These are phyloP conservation scores for Malania oleifera DNA, from an alignment of 164 flowering plant species.

Conservation along the genomic window DNA sequence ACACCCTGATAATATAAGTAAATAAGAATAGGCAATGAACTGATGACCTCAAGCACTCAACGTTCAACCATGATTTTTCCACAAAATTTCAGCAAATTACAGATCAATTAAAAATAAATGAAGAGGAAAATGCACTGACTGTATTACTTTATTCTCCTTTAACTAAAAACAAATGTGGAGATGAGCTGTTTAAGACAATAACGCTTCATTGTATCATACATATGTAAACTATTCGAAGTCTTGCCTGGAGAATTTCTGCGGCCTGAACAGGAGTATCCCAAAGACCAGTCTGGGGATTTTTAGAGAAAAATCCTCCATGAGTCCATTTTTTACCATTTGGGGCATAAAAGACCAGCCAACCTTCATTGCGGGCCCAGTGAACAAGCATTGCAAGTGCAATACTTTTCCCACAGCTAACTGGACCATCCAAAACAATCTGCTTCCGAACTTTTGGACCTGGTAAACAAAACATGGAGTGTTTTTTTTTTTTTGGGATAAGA, in stretches of 20 bases:
- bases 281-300: constrained; percentile 67
- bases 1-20: not conserved
- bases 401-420: constrained; percentile 84
- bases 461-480: too few species aligned
- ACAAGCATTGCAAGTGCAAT: constrained; percentile 91
- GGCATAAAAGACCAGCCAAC: constrained; percentile 91
- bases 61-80: too few species aligned
- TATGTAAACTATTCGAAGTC: not conserved
- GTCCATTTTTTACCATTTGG: constrained; percentile 80
- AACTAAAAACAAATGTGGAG: not conserved
- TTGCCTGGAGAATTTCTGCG: constrained; percentile 64
- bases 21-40: too few species aligned
- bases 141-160: not conserved
- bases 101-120: not conserved
- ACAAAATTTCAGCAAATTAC: not conserved
- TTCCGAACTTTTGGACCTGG: constrained; percentile 58
- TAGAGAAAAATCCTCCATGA: constrained; percentile 82
- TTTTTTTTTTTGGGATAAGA: too few species aligned
- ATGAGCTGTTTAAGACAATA: not conserved
- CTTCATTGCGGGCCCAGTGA: constrained; percentile 94
- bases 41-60: too few species aligned
- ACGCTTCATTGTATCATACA: not conserved
- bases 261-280: constrained; percentile 98
- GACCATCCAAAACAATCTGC: constrained; percentile 92
- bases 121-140: not conserved